Evolutionary conservation across 345 rosid species (phyloP), one percentile per base, ranked within the genome.

Genomic region (Carallia pectinifolia): DNA sequence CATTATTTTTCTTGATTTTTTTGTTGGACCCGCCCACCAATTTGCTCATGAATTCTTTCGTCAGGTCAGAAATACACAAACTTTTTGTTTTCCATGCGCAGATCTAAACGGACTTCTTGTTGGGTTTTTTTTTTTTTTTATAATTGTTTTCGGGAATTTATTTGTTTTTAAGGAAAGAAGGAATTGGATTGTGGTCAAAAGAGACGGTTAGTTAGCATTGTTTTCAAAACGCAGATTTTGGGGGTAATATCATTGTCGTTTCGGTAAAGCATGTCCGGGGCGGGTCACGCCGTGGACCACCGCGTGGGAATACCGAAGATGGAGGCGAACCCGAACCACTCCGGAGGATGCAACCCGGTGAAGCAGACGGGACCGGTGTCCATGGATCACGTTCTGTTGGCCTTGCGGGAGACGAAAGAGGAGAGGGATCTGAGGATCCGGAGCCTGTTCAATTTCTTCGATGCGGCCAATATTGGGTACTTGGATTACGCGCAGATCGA

Each of bases 401-500:
- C 98, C 27, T 81, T 83, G 76, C 61, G 89, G 3, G 96, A 94
- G 81, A 89, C 91, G 30, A 90, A 84, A 79, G 95, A 94, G 33
- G 89, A 90, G 85, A 87, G 98, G 68, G 98, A 90, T 19, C 58
- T 64, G 2, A 78, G 97, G 56, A 86, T 94, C 53, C 81, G 90
- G 40, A 83, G 82, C 58, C 63, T 94, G 76, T 94, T 94, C 74
- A 68, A 66, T 63, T 91, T 90, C 84, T 91, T 91, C 36, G 97
- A 94, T 48, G 76, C 82, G 5, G 84, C 81, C 5, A 83, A 84
- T 64, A 65, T 54, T 23, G 98, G 95, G 13, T 94, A 78, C 64
- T 80, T 94, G 82, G 97, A 90, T 61, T 84, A 86, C 62, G 63
- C 83, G 16, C 95, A 94, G 85, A 94, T 94, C 75, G 98, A 94